Percentiles rank a stretch among this genome's conserved stretches.
phyloP scores from a whole-genome alignment of 192 early-diverging fungal genomes.

The Thamnidium elegans region DNA sequence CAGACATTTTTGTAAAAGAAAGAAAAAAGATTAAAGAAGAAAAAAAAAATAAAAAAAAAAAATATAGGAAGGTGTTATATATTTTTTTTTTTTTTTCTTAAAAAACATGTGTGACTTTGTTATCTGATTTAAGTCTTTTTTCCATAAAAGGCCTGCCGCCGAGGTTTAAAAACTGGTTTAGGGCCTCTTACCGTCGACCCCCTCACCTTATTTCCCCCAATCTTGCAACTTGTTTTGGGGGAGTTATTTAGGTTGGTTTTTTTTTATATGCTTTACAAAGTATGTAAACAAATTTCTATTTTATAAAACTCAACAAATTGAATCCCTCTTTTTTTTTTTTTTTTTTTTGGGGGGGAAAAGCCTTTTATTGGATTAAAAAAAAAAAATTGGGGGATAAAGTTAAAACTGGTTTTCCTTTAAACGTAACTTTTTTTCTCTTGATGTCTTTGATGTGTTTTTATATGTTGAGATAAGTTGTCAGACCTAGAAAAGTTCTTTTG shows the following conservation, averaged over 20 bases:
- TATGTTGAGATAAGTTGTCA: slow-evolving; percentile 64
- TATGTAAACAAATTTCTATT: no score
- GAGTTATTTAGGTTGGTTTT: no score
- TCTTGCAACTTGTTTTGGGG: no score
- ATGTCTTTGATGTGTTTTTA: slow-evolving; percentile 39
- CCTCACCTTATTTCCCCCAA: no score
- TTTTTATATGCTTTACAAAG: no score
- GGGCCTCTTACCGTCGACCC: background rate
- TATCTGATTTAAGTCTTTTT: background rate
- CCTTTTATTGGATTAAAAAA: no score
- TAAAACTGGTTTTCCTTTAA: background rate
- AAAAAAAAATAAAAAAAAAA: slow-evolving; percentile 7
- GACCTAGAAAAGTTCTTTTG: slow-evolving; percentile 57
- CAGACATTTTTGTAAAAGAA: slow-evolving; percentile 29
- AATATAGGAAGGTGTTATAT: no score
- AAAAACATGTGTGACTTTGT: background rate
- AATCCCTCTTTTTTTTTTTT: no score
- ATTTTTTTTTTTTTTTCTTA: no score
- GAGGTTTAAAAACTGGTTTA: slow-evolving; percentile 17
- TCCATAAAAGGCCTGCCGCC: slow-evolving; percentile 13
- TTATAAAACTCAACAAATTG: no score
- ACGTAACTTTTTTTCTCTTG: background rate
- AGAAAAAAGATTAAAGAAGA: slow-evolving; percentile 3
- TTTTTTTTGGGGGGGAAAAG: no score
- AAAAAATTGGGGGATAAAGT: no score